Evolutionary conservation across 176 grass and related monocot species (phyloP).

Genomic region (Zea luxurians): DNA sequence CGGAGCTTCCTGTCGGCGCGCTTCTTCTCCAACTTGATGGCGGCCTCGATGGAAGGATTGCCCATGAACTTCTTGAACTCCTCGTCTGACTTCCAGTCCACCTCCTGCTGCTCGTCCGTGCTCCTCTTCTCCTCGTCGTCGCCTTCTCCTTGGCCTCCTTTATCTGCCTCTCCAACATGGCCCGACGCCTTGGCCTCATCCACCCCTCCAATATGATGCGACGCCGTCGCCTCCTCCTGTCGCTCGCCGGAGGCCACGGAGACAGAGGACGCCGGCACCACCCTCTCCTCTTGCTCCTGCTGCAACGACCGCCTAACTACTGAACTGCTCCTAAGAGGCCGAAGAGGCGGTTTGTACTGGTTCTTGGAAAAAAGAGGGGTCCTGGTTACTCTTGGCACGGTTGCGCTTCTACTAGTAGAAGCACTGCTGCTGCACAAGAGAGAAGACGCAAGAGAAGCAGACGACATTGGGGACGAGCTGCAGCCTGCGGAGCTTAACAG

Average conservation of each 20-base stretch:
- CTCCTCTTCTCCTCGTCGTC: conserved; percentile 19
- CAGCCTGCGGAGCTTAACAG: neutral
- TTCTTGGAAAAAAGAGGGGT: conserved; percentile 34
- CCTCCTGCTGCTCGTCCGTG: conserved; percentile 78
- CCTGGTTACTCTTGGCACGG: neutral
- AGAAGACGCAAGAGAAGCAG: conserved; percentile 40
- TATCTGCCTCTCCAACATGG: conserved; percentile 26
- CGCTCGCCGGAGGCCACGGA: conserved; percentile 42
- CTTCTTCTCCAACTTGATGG: conserved; percentile 97
- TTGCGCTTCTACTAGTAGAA: neutral
- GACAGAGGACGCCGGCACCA: conserved; percentile 19
- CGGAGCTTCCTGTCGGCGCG: conserved; percentile 74
- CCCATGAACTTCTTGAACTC: conserved; percentile 99
- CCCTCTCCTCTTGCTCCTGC: conserved; percentile 52
- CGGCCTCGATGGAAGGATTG: conserved; percentile 91
- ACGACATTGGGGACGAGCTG: conserved; percentile 48
- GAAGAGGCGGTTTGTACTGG: neutral
- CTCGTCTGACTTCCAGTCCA: conserved; percentile 95
- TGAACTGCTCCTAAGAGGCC: conserved; percentile 6
- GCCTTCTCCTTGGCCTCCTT: neutral
- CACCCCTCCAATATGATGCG: neutral
- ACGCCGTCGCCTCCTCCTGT: conserved; percentile 7
- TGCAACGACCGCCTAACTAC: conserved; percentile 47
- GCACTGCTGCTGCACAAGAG: conserved; percentile 19
- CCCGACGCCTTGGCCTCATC: neutral